Evolutionary conservation across 169 alveolate genomes (phyloP), one percentile per base, ranked within the genome.

Genomic region (Eimeria tenella): DNA sequence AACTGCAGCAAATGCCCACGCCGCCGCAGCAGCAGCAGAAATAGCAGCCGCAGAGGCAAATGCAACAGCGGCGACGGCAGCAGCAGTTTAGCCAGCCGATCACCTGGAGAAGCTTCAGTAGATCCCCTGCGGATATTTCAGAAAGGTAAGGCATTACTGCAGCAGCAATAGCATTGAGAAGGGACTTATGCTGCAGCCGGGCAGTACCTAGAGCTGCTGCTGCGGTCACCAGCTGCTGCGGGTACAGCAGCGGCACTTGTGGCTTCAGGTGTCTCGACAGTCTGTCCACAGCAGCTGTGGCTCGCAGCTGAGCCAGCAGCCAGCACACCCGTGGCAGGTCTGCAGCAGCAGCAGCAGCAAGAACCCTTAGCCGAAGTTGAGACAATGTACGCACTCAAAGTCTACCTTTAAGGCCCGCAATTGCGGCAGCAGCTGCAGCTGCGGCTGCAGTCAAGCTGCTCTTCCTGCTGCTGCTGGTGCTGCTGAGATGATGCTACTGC

Each of bases 311-410:
- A 4, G 98, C 98, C 81, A 96, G 93, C 60, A 96, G 95, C 73
- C 58, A 92, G 87, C 98, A 97, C 56, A 96, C 96, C 75, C 96
- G 83, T n/a, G 98, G 98, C 60, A 97, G 93, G 79, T 97, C 94
- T 89, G 94, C 75, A 63, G 60, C 52, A 62, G 53, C 13, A 84
- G 93, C 81, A 71, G 68, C 86, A 86, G 15, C 70, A 25, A 6
- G 10, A 79, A 23, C 50, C 13, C 4, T 13, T 1, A 31, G n/a
- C n/a, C 13, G 56, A 49, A 49, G 62, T 15, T 17, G n/a, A 3
- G n/a, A 49, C 50, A 19, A 11, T 11, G n/a, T 11, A 15, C 3
- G 3, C 84, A 31, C n/a, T 13, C 50, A 19, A 49, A 15, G 84
- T 15, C 13, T 11, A 11, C n/a, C 13, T 11, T 15, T 19, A 74